phyloP scores from a whole-genome alignment of 1,139 yeast genomes.

The Hansenula lynferdii region DNA sequence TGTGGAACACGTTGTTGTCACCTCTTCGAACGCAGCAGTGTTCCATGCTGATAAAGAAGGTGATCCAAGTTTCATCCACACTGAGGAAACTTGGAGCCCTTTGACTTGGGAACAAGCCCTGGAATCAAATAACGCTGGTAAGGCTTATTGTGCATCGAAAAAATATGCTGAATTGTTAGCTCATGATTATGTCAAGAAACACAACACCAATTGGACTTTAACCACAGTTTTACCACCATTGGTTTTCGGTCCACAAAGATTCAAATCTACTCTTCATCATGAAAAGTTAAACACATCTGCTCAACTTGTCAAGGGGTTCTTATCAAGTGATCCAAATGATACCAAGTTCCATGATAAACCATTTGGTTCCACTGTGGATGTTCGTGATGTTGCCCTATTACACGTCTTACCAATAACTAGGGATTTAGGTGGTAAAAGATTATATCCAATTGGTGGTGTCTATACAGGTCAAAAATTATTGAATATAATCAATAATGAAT shows the following conservation, averaged over 20 bases:
- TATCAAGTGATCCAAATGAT: slow-evolving; percentile 11
- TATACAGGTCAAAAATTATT: slow-evolving; percentile 24
- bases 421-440: slow-evolving; percentile 33
- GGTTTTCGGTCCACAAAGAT: slow-evolving; percentile 39
- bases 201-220: slow-evolving; percentile 29
- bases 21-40: slow-evolving; percentile 53
- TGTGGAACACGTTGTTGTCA: slow-evolving; percentile 46
- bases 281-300: slow-evolving; percentile 30
- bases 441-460: slow-evolving; percentile 13
- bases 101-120: slow-evolving; percentile 30
- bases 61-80: slow-evolving; percentile 28
- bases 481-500: slow-evolving; percentile 28
- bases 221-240: slow-evolving; percentile 39
- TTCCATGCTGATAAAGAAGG: slow-evolving; percentile 35
- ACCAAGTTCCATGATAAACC: slow-evolving; percentile 14
- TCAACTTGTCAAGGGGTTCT: slow-evolving; percentile 22
- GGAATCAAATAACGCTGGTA: not conserved
- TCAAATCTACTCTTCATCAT: slow-evolving; percentile 20
- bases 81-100: slow-evolving; percentile 39
- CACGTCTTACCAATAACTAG: slow-evolving; percentile 36
- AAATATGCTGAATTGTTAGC: slow-evolving; percentile 45
- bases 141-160: slow-evolving; percentile 32
- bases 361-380: slow-evolving; percentile 29
- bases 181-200: slow-evolving; percentile 39
- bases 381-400: slow-evolving; percentile 38